Percentiles rank a stretch among this genome's conserved stretches.
phyloP scores from a whole-genome alignment of 306 rosid species.

The Acacia melanoxylon region DNA sequence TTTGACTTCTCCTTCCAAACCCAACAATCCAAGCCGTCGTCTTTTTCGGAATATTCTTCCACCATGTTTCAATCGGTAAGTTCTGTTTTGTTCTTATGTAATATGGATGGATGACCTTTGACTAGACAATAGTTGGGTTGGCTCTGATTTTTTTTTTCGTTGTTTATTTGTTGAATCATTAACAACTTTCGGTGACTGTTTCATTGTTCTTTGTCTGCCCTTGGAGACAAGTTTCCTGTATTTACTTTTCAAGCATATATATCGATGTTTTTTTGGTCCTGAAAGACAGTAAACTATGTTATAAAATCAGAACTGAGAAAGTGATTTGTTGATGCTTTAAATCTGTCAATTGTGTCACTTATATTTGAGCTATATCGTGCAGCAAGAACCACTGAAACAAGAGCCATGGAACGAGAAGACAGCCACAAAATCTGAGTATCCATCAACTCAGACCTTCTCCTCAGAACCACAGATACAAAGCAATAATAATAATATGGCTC shows the following conservation, averaged over 20 bases:
- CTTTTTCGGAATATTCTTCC: constrained; percentile 49
- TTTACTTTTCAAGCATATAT: neutral
- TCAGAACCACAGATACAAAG: constrained; percentile 44
- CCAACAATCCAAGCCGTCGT: constrained; percentile 43
- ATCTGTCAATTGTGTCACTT: constrained; percentile 17
- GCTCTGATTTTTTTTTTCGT: neutral
- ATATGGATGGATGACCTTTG: constrained; percentile 16
- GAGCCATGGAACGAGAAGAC: constrained; percentile 55
- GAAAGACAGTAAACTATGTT: neutral
- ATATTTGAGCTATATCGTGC: constrained; percentile 13
- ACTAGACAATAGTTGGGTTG: neutral
- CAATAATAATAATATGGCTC: constrained; percentile 18
- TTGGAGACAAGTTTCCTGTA: neutral
- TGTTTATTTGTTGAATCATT: neutral
- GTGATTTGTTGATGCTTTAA: constrained; percentile 22
- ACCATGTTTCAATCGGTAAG: constrained; percentile 52
- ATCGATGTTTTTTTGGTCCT: constrained; percentile 4
- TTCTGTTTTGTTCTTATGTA: neutral
- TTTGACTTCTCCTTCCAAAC: constrained; percentile 76
- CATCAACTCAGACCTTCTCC: constrained; percentile 35
- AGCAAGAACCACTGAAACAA: constrained; percentile 45
- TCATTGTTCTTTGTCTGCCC: neutral
- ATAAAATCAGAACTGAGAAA: constrained; percentile 11
- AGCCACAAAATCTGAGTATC: constrained; percentile 51
- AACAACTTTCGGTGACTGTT: neutral